Evolutionary conservation across 176 grass and related monocot genomes (phyloP).

Genomic region (Aegilops sharonensis): DNA sequence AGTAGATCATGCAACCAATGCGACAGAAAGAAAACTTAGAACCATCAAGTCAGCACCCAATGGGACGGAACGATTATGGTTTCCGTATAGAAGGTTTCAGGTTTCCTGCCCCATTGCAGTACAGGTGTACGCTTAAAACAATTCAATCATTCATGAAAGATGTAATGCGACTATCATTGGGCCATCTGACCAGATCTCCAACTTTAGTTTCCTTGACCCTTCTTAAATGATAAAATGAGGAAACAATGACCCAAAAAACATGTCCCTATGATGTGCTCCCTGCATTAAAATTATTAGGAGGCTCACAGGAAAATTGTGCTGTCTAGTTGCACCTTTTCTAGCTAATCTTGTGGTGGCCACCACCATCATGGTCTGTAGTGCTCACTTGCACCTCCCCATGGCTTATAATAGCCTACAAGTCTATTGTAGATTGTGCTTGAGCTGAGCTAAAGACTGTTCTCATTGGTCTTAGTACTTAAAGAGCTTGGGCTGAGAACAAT

Average conservation of each 20-base stretch:
- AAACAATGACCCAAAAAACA: conserved; percentile 17
- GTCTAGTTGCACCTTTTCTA: conserved; percentile 23
- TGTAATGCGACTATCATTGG: neutral
- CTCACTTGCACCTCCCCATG: neutral
- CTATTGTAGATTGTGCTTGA: neutral
- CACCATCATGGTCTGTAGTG: conserved; percentile 32
- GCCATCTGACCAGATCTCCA: conserved; percentile 10
- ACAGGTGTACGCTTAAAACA: neutral
- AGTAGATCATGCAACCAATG: neutral
- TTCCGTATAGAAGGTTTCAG: neutral
- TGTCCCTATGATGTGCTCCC: conserved; percentile 2
- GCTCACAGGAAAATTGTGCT: conserved; percentile 33
- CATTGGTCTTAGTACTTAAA: conserved; percentile 28
- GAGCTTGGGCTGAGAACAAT: conserved; percentile 15
- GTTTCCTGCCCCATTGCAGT: conserved; percentile 28
- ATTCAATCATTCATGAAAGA: conserved; percentile 25
- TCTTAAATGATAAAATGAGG: conserved; percentile 13
- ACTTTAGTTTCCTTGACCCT: conserved; percentile 16
- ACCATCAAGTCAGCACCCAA: conserved; percentile 2
- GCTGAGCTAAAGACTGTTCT: neutral
- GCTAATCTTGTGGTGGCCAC: conserved; percentile 13
- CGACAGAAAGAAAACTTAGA: neutral
- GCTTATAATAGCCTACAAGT: conserved; percentile 6
- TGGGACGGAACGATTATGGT: neutral
- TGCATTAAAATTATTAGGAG: conserved; percentile 33